Evolutionary conservation across 805 yeast genomes (phyloP), one percentile per base, ranked within the genome.

Genomic region (Pichia nakasei): DNA sequence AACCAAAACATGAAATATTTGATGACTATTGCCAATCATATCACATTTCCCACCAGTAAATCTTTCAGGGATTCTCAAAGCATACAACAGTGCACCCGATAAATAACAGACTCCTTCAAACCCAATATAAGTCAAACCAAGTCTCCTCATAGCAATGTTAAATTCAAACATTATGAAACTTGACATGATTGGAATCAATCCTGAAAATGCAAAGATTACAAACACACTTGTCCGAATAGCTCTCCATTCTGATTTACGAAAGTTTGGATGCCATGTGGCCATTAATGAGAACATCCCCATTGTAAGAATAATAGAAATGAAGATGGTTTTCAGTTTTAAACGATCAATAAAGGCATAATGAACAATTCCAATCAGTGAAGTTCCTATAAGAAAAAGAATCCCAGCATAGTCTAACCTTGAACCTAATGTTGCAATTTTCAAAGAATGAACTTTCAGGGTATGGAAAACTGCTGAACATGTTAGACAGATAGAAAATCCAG

Each of bases 1-100:
- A 8, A 86, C 95, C 53, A 83, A 60, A 9, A 82, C 61, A 59
- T 86, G 95, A 57, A 87, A 86, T 9, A 87, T 71, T 57, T 87
- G 96, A 59, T 87, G 96, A 7, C 94, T 82, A 51, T 84, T 83
- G 1, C 95, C 95, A 61, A 76, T 70, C 11, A 76, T 54, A 52
- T 86, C 95, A 57, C 72, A 84, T 19, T 34, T 59, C 0, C 88
- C 88, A 0, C 86, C 85, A 5, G 51, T 52, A 35, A 68, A 66
- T 39, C 83, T 68, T 57, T 88, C 97, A 0, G 97, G 97, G 29
- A 84, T 60, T 47, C 96, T 68, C 21, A 70, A 59, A 0, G 94
- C 96, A 59, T 88, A 88, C 42, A 89, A 60, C 2, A 70, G 68
- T 0, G 96, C 96, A 0, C 97, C 97, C 7, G 66, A 51, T 4